Evolutionary conservation across 768 basidiomycete genomes (phyloP), one percentile per base, ranked within the genome.

Genomic region (Mrakia frigida): DNA sequence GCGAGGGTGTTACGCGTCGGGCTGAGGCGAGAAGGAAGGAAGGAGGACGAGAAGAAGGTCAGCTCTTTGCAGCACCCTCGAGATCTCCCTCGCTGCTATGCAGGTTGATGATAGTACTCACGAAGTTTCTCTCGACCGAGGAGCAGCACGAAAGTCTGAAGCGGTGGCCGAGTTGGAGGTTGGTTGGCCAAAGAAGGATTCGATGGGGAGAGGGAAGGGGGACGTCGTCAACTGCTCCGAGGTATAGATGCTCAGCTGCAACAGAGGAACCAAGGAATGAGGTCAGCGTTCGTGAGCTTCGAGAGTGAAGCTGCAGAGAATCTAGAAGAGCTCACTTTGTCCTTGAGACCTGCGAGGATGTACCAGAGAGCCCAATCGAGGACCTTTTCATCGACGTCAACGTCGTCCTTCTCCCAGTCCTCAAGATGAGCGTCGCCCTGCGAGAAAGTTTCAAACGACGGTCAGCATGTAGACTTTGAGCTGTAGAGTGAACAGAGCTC

Each of bases 361-460:
- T 68, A 41, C 65, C 65, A 68, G 9, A 68, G 35, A n/a, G 37
- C 37, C 65, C 65, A 68, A 14, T 68, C 65, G 65, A 68, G 37
- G 25, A 25, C 25, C 10, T 11, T 23, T 21, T n/a, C 35, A 28
- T 56, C 56, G 56, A 56, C 56, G 56, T 56, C 56, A 11, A 56
- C 56, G 23, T 56, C 56, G 39, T 39, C 39, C 25, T n/a, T 68
- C 65, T n/a, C 35, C 37, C 35, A n/a, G 25, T 37, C 65, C 37
- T 68, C 65, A 5, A 41, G 25, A 13, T 35, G 37, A 37, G 35
- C 65, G 35, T 39, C 65, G 35, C 35, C 39, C 35, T 68, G 35
- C 21, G 13, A 14, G 28, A 65, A 23, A 39, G n/a, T 14, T 2
- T 0, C 23, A 9, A 25, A 39, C 35, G 7, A 35, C 2, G 23